Base-by-base conservation (phyloP, 768 basidiomycete genomes). In the button mushroom (Agaricus bisporus) region DNA sequence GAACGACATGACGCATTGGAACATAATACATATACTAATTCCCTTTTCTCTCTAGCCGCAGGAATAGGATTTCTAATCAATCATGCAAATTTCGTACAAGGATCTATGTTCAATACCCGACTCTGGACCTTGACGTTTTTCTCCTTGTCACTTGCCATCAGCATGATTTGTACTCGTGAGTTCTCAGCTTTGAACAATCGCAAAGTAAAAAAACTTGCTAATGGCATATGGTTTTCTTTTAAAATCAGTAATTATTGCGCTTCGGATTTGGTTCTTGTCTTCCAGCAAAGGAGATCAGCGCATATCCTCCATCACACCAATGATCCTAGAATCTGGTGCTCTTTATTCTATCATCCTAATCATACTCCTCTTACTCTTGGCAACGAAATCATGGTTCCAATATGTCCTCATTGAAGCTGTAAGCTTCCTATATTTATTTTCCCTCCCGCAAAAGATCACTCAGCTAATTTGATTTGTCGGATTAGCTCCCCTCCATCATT, bases 71-170 rank as follows among this genome's bases (percentile, higher is more conserved):
- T 62, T 20, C 56, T 67, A 10, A 57, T 65, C 46, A 61, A 57
- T 18, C 66, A 66, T 37, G 62, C 59, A 12, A 48, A 47, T 9
- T 59, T 65, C 29, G 56, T 49, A 11, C 58, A 65, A 17, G 60
- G 61, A 20, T 59, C 63, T 32, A 64, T 69, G 28, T 70, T 73
- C 56, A 60, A 68, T 38, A 58, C 67, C 12, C 60, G 60, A 39
- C 54, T 61, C 18, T 71, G 72, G 70, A 68, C 70, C 41, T 46
- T 63, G 18, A 58, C 68, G 11, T 73, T 71, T 60, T 70, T 72
- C 56, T 63, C 65, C 3, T 51, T 67, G 43, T 69, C 70, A 9
- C 63, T 71, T 15, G 60, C 65, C 2, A 67, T 64, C 9, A 72
- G 70, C 57, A 49, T 67, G 39, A 57, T 63, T 37, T 71, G 69